Percentiles rank a stretch among this genome's conserved stretches.
Evolutionary conservation across 441 rosid species (phyloP).

Genomic region (Pelargonium exstipulatum): DNA sequence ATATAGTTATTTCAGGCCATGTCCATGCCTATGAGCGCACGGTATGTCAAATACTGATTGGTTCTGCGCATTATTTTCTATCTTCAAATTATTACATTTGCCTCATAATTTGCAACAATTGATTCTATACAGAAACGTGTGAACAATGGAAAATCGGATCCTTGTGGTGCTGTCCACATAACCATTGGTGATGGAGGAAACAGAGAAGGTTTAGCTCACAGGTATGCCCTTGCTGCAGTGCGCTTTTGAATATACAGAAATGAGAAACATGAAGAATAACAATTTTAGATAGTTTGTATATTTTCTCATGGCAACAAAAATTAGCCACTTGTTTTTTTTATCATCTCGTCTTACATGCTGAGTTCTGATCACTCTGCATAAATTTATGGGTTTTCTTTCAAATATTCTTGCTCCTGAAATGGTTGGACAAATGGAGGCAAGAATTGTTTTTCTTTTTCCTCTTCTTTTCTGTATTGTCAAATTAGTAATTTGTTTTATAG

Average conservation of each 20-base stretch:
- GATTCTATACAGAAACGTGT: slow-evolving; percentile 66
- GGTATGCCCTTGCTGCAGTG: slow-evolving; percentile 37
- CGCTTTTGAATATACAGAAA: neutral
- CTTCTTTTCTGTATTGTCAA: too few relatives aligned
- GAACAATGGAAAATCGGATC: slow-evolving; percentile 55
- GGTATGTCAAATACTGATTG: slow-evolving; percentile 34
- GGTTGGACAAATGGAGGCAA: too few relatives aligned
- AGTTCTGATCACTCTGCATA: too few relatives aligned
- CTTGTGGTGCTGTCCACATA: slow-evolving; percentile 78
- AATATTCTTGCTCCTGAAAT: too few relatives aligned
- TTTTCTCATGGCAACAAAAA: too few relatives aligned
- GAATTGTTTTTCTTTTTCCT: too few relatives aligned
- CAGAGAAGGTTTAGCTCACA: slow-evolving; percentile 79
- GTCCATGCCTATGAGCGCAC: slow-evolving; percentile 97
- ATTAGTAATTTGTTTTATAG: neutral
- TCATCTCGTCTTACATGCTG: too few relatives aligned
- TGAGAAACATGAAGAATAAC: neutral
- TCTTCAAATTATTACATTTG: slow-evolving; percentile 16
- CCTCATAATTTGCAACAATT: slow-evolving; percentile 16
- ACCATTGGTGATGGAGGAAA: slow-evolving; percentile 98
- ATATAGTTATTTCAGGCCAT: slow-evolving; percentile 74
- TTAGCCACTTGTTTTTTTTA: too few relatives aligned
- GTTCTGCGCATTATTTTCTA: slow-evolving; percentile 9
- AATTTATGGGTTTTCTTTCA: too few relatives aligned
- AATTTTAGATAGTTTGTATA: neutral